Evolutionary conservation across 2,329 filamentous ascomycete genomes (phyloP).

Genomic region (Hypoxylon sp.): DNA sequence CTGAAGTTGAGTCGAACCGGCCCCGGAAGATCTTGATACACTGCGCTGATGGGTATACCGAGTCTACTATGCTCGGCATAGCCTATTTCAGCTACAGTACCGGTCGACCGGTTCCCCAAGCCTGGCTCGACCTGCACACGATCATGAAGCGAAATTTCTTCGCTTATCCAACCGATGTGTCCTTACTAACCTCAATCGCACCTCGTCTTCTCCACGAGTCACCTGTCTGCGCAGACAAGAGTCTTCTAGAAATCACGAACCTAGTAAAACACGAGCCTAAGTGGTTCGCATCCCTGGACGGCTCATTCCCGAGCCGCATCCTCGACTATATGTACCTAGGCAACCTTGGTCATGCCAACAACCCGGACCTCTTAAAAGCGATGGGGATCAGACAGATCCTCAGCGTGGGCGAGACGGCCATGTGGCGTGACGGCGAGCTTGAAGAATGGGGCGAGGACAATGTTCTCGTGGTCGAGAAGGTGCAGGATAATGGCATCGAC

Average conservation of each 20-base stretch:
- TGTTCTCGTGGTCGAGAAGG: conserved; percentile 82
- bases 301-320: conserved; percentile 89
- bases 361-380: conserved; percentile 81
- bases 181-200: conserved; percentile 81
- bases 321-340: conserved; percentile 96
- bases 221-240: conserved; percentile 64
- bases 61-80: conserved; percentile 88
- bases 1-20: conserved; percentile 52
- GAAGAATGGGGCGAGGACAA: conserved; percentile 83
- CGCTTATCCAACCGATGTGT: conserved; percentile 91
- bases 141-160: conserved; percentile 92
- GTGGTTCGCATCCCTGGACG: conserved; percentile 88
- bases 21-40: conserved; percentile 85
- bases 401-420: conserved; percentile 89
- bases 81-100: conserved; percentile 96
- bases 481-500: conserved; percentile 98
- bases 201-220: conserved; percentile 80
- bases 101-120: conserved; percentile 81
- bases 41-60: conserved; percentile 95
- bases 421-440: conserved; percentile 79
- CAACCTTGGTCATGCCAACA: conserved; percentile 93
- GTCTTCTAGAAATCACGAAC: conserved; percentile 65
- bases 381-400: conserved; percentile 89
- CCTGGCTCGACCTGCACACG: conserved; percentile 88
- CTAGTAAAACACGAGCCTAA: conserved; percentile 72